Base-by-base conservation (phyloP, 2,329 filamentous ascomycete genomes). In the Diaporthe batatas region DNA sequence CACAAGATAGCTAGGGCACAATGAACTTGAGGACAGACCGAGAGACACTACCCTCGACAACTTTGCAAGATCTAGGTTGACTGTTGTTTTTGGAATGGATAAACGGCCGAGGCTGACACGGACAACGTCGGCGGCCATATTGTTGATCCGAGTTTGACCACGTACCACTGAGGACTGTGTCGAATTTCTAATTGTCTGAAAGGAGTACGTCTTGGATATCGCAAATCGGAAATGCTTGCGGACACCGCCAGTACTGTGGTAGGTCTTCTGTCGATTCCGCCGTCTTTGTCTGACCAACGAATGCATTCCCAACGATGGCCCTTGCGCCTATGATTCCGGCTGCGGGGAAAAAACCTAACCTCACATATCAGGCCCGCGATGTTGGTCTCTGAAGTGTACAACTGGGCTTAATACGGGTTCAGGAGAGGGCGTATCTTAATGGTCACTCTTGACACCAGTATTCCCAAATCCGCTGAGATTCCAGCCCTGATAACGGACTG, bases 401-500 rank as follows among this genome's bases (percentile, higher is more conserved):
- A 47, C 32, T 53, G 47, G 62, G 16, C 47, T 53, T 23, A 21
- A 25, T 21, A 25, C 47, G n/a, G n/a, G 47, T 51, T 34, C 47
- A 65, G 25, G 42, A 67, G 62, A 34, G 29, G 36, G 18, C 47
- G 32, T 11, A 71, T 53, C 39, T 47, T 73, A 74, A 44, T 74
- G 71, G 54, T 65, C 64, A 44, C 65, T 59, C 77, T 81, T 81
- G 69, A 82, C 80, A 72, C 81, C 81, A 58, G 81, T 81, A 75
- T 83, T 82, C 69, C 83, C 81, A 79, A 85, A 82, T 76, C 82
- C 82, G 74, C 80, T 80, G 47, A 82, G 75, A 75, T 84, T 82
- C 84, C 82, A 83, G 57, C 81, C 81, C 64, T 81, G 79, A 74
- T 83, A 84, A 71, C 80, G 81, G 51, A 77, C 77, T 21, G 78